These are phyloP conservation scores for Candida maris DNA, from an alignment of 805 yeast species.

Conservation along the genomic window DNA sequence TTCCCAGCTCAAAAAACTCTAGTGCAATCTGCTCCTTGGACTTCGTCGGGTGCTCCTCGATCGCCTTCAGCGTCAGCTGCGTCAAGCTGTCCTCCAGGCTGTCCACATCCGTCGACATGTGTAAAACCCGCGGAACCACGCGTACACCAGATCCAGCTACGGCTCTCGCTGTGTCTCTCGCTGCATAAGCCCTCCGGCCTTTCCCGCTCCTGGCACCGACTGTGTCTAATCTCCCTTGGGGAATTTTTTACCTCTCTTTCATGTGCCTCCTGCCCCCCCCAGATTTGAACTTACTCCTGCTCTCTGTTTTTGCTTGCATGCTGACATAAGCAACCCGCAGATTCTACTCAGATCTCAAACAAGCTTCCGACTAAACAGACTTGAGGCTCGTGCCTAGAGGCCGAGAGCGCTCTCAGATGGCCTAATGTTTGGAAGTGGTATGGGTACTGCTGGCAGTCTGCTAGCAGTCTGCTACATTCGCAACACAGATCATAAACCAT, in stretches of 20 bases:
- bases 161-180: too few relatives aligned
- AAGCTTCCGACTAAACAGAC: conserved; percentile 2
- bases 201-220: too few relatives aligned
- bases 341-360: conserved; percentile 5
- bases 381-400: not conserved
- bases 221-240: too few relatives aligned
- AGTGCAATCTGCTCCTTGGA: conserved; percentile 46
- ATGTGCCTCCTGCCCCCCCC: too few relatives aligned
- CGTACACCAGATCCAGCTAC: too few relatives aligned
- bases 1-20: conserved; percentile 63
- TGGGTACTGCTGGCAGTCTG: too few relatives aligned
- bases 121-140: too few relatives aligned
- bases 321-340: not conserved
- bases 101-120: conserved; percentile 12
- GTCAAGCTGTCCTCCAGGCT: conserved; percentile 22
- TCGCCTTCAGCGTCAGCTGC: conserved; percentile 23
- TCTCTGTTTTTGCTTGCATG: too few relatives aligned
- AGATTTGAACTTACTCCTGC: too few relatives aligned
- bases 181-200: too few relatives aligned
- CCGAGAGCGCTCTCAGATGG: not conserved
- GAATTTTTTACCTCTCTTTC: too few relatives aligned
- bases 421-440: too few relatives aligned
- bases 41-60: conserved; percentile 29
- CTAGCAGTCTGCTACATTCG: conserved; percentile 1
- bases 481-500: not conserved